These are phyloP conservation scores for Cercospora sp. DNA, from an alignment of 2,329 filamentous ascomycete species.

Conservation along the genomic window DNA sequence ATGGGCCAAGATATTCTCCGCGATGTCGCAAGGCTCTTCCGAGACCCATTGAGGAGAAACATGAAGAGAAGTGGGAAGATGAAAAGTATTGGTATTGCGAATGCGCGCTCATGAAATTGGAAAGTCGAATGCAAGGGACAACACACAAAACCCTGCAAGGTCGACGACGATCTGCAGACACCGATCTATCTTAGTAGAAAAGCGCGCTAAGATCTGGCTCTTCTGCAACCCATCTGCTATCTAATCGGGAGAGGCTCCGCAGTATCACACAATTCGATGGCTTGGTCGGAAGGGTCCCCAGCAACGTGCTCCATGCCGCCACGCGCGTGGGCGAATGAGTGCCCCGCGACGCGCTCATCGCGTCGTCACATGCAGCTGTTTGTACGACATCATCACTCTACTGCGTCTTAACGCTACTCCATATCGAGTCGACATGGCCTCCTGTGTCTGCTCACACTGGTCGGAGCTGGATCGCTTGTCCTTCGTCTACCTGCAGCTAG, in stretches of 20 bases:
- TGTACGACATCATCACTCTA: constrained; percentile 22
- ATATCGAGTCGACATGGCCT: constrained; percentile 10
- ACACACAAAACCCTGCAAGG: neutral
- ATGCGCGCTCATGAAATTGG: neutral
- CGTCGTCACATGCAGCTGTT: constrained; percentile 10
- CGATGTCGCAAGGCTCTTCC: neutral
- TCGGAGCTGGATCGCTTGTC: constrained; percentile 13
- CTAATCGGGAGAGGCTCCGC: constrained; percentile 5
- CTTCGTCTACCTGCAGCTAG: constrained; percentile 19
- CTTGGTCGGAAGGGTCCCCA: constrained; percentile 2
- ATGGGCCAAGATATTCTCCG: neutral
- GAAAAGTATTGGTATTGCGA: neutral
- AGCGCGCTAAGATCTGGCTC: constrained; percentile 19
- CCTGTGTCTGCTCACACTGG: constrained; percentile 5
- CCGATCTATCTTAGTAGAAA: constrained; percentile 11
- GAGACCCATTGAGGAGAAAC: neutral
- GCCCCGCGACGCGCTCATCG: constrained; percentile 19
- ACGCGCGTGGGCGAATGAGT: constrained; percentile 6
- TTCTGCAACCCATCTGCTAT: constrained; percentile 7
- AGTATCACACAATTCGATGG: neutral
- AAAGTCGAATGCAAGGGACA: neutral
- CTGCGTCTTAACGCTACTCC: constrained; percentile 15
- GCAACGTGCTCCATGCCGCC: constrained; percentile 11
- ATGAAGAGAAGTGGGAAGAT: neutral
- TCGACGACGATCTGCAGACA: constrained; percentile 8